Conservation (phyloP, 2,329 filamentous ascomycete species). For the Fonsecaea pugnacius region DNA sequence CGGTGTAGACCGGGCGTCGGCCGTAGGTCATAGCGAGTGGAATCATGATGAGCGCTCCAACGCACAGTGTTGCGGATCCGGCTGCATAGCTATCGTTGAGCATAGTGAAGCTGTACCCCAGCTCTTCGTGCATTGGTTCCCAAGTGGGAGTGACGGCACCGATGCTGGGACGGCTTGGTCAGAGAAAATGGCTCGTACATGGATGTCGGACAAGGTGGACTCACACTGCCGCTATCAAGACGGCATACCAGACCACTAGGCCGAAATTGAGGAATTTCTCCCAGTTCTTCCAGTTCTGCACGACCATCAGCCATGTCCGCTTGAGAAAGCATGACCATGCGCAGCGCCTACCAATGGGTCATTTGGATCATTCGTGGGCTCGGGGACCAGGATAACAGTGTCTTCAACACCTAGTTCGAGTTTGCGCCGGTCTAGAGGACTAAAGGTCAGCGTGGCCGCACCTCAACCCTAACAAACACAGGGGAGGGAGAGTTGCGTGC, state of each 20-base stretch:
- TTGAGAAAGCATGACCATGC: no score
- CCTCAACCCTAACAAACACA: no score
- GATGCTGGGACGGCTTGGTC: constrained; percentile 34
- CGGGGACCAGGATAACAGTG: constrained; percentile 45
- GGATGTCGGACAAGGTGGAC: no score
- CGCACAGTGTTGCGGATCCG: constrained; percentile 48
- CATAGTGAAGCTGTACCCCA: constrained; percentile 48
- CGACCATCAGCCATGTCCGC: not conserved
- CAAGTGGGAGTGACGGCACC: constrained; percentile 51
- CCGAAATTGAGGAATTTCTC: constrained; percentile 51
- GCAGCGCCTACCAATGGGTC: constrained; percentile 46
- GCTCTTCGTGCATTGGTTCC: constrained; percentile 49
- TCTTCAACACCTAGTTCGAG: no score
- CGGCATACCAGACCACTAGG: constrained; percentile 50
- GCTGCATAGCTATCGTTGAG: constrained; percentile 55
- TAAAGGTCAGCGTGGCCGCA: no score
- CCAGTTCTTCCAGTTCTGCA: constrained; percentile 50
- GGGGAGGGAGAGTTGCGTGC: no score
- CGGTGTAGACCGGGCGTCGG: constrained; percentile 52
- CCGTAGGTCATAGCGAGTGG: constrained; percentile 55
- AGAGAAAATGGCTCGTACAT: not conserved
- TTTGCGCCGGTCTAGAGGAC: no score
- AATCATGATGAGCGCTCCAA: constrained; percentile 51
- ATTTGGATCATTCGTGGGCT: constrained; percentile 46
- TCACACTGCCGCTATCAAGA: constrained; percentile 49